Evolutionary conservation across 306 rosid species (phyloP), one percentile per base, ranked within the genome.

Genomic region (Datisca glomerata): DNA sequence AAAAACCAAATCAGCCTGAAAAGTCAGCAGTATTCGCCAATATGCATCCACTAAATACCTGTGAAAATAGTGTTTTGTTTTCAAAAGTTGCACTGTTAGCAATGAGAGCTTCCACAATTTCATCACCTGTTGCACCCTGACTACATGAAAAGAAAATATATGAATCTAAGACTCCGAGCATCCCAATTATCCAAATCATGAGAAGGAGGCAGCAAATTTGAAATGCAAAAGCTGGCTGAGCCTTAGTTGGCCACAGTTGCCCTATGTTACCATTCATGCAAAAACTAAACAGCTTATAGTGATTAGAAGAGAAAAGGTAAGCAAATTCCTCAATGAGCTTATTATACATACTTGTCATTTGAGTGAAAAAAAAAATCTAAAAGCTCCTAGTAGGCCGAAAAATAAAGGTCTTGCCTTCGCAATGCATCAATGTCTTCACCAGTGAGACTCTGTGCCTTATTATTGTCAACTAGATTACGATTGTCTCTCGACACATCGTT

Each of bases 31-130:
- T 47, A n/a, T 15, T 12, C 19, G 18, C 18, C 33, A 62, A 25
- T 42, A 37, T 55, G 33, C 20, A 59, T 4, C 31, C 39, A 51
- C 47, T 32, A 47, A 55, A 31, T 68, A 82, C 96, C 87, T 89
- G 97, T 22, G 97, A 89, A 76, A 83, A 89, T 31, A 71, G 15
- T 9, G 97, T 89, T 75, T 89, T 89, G 47, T 66, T 83, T 32
- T 83, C 97, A 72, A 83, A 89, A 28, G 95, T 80, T 13, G 95
- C 72, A 20, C 95, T 89, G 51, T 89, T 89, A 49, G 82, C 79
- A 63, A 89, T 74, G 34, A 89, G 83, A 42, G 97, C 95, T 59
- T 89, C 91, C 56, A 89, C 80, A 51, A 89, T 74, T 51, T 79
- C 95, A 70, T 80, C 72, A 43, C 97, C 97, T 55, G 70, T 66